Percentiles rank a stretch among this genome's conserved stretches.
Evolutionary conservation across 768 basidiomycete species (phyloP).

Genomic region (Chalciporus chontae): DNA sequence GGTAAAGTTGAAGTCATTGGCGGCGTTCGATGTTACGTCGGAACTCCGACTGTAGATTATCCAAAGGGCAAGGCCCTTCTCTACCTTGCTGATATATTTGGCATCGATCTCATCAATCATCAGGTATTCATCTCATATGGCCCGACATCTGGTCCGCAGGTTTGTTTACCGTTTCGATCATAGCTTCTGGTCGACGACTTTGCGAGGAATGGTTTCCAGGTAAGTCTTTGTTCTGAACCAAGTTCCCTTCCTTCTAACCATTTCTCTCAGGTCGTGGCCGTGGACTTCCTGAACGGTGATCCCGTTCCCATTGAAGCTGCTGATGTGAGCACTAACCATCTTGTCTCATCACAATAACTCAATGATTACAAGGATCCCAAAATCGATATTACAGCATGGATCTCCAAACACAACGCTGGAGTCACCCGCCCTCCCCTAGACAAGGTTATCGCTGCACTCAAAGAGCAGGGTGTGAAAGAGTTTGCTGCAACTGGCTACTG

Average conservation of each 20-base stretch:
- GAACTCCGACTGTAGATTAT: conserved; percentile 45
- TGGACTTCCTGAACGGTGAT: too few relatives aligned
- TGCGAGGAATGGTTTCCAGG: conserved; percentile 39
- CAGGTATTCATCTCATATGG: conserved; percentile 31
- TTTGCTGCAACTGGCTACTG: conserved; percentile 70
- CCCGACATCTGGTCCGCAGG: background rate
- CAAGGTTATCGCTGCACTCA: conserved; percentile 54
- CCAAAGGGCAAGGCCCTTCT: conserved; percentile 51
- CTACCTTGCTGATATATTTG: conserved; percentile 49
- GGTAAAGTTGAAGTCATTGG: conserved; percentile 44
- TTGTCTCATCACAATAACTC: too few relatives aligned
- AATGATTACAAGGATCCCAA: too few relatives aligned
- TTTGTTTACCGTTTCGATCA: background rate
- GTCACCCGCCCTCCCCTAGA: conserved; percentile 49
- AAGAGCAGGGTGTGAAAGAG: conserved; percentile 51
- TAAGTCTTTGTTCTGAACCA: background rate
- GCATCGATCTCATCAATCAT: conserved; percentile 41
- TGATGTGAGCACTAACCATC: too few relatives aligned
- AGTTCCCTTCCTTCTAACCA: too few relatives aligned
- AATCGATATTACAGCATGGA: conserved; percentile 25
- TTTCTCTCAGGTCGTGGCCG: too few relatives aligned
- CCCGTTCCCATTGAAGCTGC: too few relatives aligned
- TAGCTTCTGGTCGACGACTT: conserved; percentile 35
- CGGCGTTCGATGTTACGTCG: conserved; percentile 49
- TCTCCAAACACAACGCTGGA: conserved; percentile 37